Base-by-base conservation (phyloP, 768 basidiomycete genomes). In the Mycena amicta region DNA sequence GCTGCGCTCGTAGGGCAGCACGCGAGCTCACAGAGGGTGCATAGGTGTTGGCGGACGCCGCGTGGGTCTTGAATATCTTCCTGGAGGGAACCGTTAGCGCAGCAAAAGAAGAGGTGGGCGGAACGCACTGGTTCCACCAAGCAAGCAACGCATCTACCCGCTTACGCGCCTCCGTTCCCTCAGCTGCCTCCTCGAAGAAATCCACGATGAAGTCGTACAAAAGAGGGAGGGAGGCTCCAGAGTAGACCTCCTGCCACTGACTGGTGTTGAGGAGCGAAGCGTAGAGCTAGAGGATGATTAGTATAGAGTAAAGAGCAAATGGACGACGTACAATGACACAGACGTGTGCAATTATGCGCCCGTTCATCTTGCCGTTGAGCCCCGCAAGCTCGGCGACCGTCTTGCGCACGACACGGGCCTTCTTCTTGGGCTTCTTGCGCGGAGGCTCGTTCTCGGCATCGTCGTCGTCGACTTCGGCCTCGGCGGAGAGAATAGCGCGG, bases 191-290 rank as follows among this genome's bases (percentile, higher is more conserved):
- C 37, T 59, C 58, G n/a, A 59, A 59, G 29, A 33, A 59, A 27
- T 59, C 58, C n/a, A 59, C 58, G 13, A 59, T 40, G 25, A 59
- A 59, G n/a, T 55, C 53, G n/a, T 55, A 59, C 46, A 59, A 13
- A 13, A 49, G 53, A n/a, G 41, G 54, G 1, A 56, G 22, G 4
- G 55, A 60, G 12, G 56, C 2, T 6, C n/a, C 52, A 18, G 33
- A 45, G 37, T 53, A 56, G 5, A 53, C 40, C 3, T 33, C 22
- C 2, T 22, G 33, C 59, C 59, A 60, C 2, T 18, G 2, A 11
- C 25, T n/a, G 12, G 27, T 41, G 15, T 6, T 40, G 23, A 49
- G 49, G 2, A 60, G 25, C 2, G 59, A 55, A 5, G 45, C 8
- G 16, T 43, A 55, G 4, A 55, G 22, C 59, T 60, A 26, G 11